Evolutionary conservation across 108 stramenopile species (phyloP), one percentile per base, ranked within the genome.

Genomic region (Epithemia pelagica): DNA sequence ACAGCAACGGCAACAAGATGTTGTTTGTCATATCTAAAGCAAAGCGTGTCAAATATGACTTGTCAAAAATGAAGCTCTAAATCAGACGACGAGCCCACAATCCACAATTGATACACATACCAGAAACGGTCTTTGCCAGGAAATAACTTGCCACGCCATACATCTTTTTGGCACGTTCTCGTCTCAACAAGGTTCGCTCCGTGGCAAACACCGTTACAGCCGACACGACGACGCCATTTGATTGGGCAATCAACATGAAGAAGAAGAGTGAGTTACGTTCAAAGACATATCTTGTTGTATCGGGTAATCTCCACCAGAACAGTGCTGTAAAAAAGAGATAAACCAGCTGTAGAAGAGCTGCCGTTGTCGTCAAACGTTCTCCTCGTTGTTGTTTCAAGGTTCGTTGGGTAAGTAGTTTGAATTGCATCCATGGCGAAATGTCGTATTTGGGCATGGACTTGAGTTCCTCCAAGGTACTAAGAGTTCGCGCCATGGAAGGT

Each of bases 101-200:
- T 46, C 37, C 37, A 46, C 37, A 46, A 46, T 10, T 10, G 37
- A 5, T 10, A 15, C 37, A 46, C 37, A 10, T 15, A 54, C 88
- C 90, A 28, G 84, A 74, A n/a, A 70, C 32, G 0, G 84, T 85
- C 64, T 83, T 89, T 29, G 87, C 90, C 54, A 92, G 46, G 62
- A 89, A 92, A 64, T 72, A 92, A 25, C 85, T 85, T 28, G 87
- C 61, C 54, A 89, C 86, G 22, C 87, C 83, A 58, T 92, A 92
- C 72, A 92, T 68, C 69, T 92, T 92, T 65, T 92, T 92, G 27
- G 87, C 82, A 22, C 90, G 71, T 63, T 92, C 90, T 52, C 90
- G 74, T 21, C 65, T 62, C 30, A 92, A 67, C 23, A 92, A 65
- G 2, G 79, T 76, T 2, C 84, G 77, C 67, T 92, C 90, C 21